phyloP scores from a whole-genome alignment of 2,329 filamentous ascomycete species.

The Domatiomyces globalis region DNA sequence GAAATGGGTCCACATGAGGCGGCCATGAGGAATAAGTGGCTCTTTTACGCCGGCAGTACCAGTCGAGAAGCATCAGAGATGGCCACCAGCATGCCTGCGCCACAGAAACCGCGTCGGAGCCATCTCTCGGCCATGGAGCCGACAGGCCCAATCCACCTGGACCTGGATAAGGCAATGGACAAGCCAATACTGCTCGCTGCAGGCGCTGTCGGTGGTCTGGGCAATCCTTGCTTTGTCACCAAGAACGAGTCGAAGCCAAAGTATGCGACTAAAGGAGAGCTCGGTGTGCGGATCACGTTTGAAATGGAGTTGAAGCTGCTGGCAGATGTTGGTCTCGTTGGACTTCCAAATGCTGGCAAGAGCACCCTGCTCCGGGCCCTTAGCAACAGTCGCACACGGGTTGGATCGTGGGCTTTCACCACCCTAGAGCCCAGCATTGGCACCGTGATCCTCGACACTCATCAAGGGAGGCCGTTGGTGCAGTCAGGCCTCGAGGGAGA shows the following conservation, averaged over 20 bases:
- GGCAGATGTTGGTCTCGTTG: constrained; percentile 87
- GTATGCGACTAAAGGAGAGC: constrained; percentile 77
- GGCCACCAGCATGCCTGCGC: constrained; percentile 24
- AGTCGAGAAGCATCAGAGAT: constrained; percentile 10
- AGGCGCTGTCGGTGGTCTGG: constrained; percentile 76
- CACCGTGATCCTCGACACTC: constrained; percentile 81
- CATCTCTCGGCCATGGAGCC: constrained; percentile 54
- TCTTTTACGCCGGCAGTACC: constrained; percentile 64
- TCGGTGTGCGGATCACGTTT: constrained; percentile 61
- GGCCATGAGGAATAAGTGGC: constrained; percentile 51
- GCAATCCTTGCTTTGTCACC: constrained; percentile 84
- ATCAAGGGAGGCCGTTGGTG: constrained; percentile 56
- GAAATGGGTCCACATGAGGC: constrained; percentile 27
- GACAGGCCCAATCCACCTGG: constrained; percentile 54
- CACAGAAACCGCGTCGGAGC: constrained; percentile 36
- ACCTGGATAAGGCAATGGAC: constrained; percentile 63
- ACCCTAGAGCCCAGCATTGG: constrained; percentile 91
- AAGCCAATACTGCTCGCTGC: constrained; percentile 73
- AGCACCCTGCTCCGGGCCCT: constrained; percentile 78
- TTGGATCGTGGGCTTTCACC: constrained; percentile 94
- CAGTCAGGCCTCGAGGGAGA: constrained; percentile 32
- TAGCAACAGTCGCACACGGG: constrained; percentile 73
- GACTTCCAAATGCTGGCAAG: constrained; percentile 91
- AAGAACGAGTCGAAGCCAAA: constrained; percentile 61
- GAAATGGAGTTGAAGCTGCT: constrained; percentile 89